Evolutionary conservation across 164 flowering plant genomes (phyloP), one percentile per base, ranked within the genome.

Genomic region (Sedum album): DNA sequence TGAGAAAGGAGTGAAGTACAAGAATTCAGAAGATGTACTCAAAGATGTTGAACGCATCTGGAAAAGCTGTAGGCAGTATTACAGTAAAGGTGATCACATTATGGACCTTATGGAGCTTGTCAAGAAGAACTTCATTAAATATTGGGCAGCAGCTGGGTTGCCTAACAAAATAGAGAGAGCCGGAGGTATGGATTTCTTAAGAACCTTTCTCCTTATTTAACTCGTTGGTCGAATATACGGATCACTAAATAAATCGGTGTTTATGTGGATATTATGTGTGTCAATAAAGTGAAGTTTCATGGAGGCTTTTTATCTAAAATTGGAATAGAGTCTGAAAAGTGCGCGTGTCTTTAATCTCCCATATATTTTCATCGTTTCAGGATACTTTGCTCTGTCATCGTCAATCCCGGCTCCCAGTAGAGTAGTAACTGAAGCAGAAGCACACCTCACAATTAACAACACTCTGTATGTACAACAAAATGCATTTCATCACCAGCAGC

Each of bases 21-120:
- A 69, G 80, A 85, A 85, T 69, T 85, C 97, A 9, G 83, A 83
- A 76, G 97, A 89, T 80, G 97, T 95, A 3, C 88, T 67, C 33
- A 90, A 79, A 79, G 97, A 95, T 84, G 99, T 95, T 4, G 86
- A 88, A 66, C 85, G 77, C 77, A 95, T 95, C 39, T 95, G 99
- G 99, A 85, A 80, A 46, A 95, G 92, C 76, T 95, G 99, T 76
- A 80, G 72, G 65, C 87, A 82, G 76, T 92, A 95, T 72, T 87
- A 95, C 81, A 95, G 85, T 67, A 90, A 95, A 78, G 97, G 97
- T 70, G 97, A 92, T 73, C 91, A 86, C 72, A 86, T 92, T 61
- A 61, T 95, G 72, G 96, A 92, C 64, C 90, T 95, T 46, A 89
- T 95, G 99, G 89, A 82, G 73, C 85, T 92, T 63, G 97, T 95